These are phyloP conservation scores for Paspalum vaginatum DNA, from an alignment of 176 grass and related monocot species.

Conservation along the genomic window DNA sequence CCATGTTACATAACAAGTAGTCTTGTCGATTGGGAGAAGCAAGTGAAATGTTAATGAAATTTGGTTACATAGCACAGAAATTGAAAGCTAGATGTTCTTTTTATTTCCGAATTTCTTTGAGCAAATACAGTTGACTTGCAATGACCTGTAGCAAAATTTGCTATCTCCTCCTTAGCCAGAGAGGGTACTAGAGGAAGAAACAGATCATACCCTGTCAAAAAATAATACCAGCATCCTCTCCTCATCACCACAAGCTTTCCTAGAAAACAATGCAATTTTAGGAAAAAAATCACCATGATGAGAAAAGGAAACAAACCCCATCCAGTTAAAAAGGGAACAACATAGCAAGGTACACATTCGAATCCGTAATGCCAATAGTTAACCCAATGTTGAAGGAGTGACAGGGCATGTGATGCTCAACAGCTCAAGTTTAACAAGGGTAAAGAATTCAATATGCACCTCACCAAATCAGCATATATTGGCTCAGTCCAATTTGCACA, in stretches of 20 bases:
- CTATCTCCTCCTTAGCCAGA: neutral
- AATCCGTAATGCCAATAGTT: slow-evolving; percentile 27
- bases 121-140: neutral
- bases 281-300: slow-evolving; percentile 28
- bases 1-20: slow-evolving; percentile 14
- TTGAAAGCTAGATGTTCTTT: neutral
- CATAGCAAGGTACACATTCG: neutral
- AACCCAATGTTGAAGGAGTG: slow-evolving; percentile 5
- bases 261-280: slow-evolving; percentile 50
- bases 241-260: slow-evolving; percentile 88
- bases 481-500: slow-evolving; percentile 97
- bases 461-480: slow-evolving; percentile 85
- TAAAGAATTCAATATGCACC: slow-evolving; percentile 50
- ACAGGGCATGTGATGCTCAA: slow-evolving; percentile 15
- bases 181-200: slow-evolving; percentile 27
- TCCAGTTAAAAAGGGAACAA: neutral
- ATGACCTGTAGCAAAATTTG: neutral
- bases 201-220: slow-evolving; percentile 71
- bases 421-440: neutral
- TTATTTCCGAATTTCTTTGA: neutral
- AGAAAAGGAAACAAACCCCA: neutral
- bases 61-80: neutral
- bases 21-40: neutral
- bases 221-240: slow-evolving; percentile 86
- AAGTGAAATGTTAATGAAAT: neutral